Evolutionary conservation across 441 rosid genomes (phyloP).

Genomic region (Flueggea neowawraea): DNA sequence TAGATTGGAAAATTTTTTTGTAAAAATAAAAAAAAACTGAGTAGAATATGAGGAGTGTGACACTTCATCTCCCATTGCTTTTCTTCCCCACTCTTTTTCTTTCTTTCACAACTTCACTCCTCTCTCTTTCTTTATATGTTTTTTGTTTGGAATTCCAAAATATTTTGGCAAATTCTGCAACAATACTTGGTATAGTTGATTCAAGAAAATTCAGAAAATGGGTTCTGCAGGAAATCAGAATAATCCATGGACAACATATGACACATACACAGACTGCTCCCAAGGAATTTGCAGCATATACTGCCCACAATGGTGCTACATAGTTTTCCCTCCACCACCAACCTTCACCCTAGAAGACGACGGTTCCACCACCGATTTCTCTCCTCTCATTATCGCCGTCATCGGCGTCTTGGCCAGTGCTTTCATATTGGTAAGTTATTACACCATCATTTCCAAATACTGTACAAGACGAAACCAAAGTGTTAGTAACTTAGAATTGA

Average conservation of each 20-base stretch:
- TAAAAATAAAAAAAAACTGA: too few species aligned
- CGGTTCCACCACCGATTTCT: conserved; percentile 35
- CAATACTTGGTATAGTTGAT: too few species aligned
- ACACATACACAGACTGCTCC: conserved; percentile 68
- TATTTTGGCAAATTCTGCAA: too few species aligned
- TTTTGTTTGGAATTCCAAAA: too few species aligned
- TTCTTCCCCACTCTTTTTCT: too few species aligned
- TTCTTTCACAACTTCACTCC: too few species aligned
- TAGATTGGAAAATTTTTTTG: too few species aligned
- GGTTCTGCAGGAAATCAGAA: conserved; percentile 45
- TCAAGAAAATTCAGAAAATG: conserved; percentile 25
- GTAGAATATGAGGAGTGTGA: too few species aligned
- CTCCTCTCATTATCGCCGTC: conserved; percentile 78
- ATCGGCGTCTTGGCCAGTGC: conserved; percentile 70
- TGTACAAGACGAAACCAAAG: conserved; percentile 34
- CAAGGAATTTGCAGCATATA: conserved; percentile 75
- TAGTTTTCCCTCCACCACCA: conserved; percentile 78
- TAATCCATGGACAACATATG: conserved; percentile 63
- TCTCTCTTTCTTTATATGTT: too few species aligned
- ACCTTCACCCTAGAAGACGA: conserved; percentile 33
- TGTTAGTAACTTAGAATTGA: conserved; percentile 4
- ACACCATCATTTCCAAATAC: conserved; percentile 61
- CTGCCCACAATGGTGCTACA: conserved; percentile 87
- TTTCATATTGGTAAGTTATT: conserved; percentile 67
- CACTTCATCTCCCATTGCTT: too few species aligned